Conservation (phyloP, 225 moss, liverwort and hornwort genomes). For the Climacium dendroides region DNA sequence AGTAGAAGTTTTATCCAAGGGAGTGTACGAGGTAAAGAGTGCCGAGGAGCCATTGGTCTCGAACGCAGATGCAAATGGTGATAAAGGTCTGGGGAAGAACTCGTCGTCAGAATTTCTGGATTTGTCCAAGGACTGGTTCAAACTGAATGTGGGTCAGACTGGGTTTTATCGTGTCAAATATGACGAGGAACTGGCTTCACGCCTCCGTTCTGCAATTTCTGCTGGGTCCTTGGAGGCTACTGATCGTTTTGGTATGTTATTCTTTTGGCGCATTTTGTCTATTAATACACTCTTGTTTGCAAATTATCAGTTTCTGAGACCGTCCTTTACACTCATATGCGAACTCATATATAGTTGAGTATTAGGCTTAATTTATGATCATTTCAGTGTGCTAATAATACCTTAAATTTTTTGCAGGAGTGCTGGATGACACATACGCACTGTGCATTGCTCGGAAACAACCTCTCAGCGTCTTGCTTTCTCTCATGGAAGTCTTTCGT, state of each 20-base stretch:
- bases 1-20: slow-evolving; percentile 1
- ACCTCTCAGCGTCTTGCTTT: slow-evolving; percentile 48
- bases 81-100: not conserved
- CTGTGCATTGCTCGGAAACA: slow-evolving; percentile 60
- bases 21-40: slow-evolving; percentile 10
- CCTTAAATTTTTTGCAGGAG: slow-evolving; percentile 14
- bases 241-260: slow-evolving; percentile 53
- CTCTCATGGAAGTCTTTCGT: slow-evolving; percentile 62
- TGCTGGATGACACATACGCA: slow-evolving; percentile 64
- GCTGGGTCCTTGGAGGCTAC: slow-evolving; percentile 50
- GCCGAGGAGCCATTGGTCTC: slow-evolving; percentile 21
- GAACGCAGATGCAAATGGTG: slow-evolving; percentile 7
- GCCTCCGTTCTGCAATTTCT: slow-evolving; percentile 53
- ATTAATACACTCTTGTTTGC: not conserved
- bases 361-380: not conserved
- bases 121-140: slow-evolving; percentile 43
- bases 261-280: not conserved
- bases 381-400: not conserved
- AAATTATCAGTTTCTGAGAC: not conserved
- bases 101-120: slow-evolving; percentile 1
- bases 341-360: not conserved
- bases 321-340: not conserved
- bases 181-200: slow-evolving; percentile 53
- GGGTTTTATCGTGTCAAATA: slow-evolving; percentile 72
- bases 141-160: slow-evolving; percentile 64